These are phyloP conservation scores for Letharia lupina DNA, from an alignment of 495 filamentous ascomycete species.

Conservation along the genomic window DNA sequence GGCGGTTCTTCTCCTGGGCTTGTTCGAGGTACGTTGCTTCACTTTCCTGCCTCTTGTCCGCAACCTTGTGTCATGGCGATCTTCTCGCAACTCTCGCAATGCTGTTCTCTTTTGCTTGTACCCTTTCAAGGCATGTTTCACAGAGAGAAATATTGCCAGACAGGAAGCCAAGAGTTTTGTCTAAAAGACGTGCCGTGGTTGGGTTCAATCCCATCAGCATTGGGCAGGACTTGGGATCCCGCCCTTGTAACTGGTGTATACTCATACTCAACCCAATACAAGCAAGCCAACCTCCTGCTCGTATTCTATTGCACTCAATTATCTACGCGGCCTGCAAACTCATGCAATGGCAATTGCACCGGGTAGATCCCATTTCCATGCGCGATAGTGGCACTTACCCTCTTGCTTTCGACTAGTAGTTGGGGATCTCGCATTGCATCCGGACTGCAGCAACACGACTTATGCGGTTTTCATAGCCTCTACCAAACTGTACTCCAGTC, in stretches of 20 bases:
- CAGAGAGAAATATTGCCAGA: not conserved
- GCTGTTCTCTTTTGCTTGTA: not conserved
- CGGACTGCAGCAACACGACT: not conserved
- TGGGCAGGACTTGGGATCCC: not conserved
- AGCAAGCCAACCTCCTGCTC: not conserved
- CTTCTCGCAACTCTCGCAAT: not conserved
- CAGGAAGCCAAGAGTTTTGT: not conserved
- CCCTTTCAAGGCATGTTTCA: not conserved
- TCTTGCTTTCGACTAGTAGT: not conserved
- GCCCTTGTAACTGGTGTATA: not conserved
- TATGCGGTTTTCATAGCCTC: not conserved
- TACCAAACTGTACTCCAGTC: not conserved
- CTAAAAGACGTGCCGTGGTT: not conserved
- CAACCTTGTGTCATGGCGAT: not conserved
- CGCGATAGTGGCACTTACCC: not conserved
- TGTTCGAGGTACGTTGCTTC: conserved; percentile 50
- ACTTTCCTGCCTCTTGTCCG: not conserved
- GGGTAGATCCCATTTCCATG: not conserved
- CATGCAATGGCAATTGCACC: not conserved
- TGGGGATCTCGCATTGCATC: not conserved
- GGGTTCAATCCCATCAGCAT: not conserved
- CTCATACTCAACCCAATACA: not conserved
- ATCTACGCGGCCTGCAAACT: not conserved
- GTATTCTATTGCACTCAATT: not conserved
- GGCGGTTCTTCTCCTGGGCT: conserved; percentile 51